Evolutionary conservation across 2,329 filamentous ascomycete genomes (phyloP).

Genomic region (Phialophora verrucosa): DNA sequence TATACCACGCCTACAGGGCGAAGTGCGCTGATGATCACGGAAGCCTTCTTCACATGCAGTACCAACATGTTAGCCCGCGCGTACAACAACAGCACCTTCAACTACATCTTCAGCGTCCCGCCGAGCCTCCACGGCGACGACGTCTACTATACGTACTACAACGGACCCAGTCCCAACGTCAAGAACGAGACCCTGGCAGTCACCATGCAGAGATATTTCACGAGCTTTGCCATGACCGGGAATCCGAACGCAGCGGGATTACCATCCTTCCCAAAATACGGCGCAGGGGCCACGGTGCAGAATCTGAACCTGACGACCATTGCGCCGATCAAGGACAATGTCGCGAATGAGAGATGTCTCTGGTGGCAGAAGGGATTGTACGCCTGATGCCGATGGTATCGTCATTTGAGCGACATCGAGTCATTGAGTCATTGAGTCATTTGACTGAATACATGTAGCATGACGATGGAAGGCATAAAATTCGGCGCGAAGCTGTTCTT

Average conservation of each 20-base stretch:
- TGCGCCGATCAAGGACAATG: slow-evolving; percentile 51
- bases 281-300: slow-evolving; percentile 51
- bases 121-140: slow-evolving; percentile 61
- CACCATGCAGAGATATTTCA: slow-evolving; percentile 42
- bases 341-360: slow-evolving; percentile 56
- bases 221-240: slow-evolving; percentile 45
- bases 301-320: slow-evolving; percentile 53
- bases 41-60: slow-evolving; percentile 58
- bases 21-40: slow-evolving; percentile 49
- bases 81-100: slow-evolving; percentile 56
- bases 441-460: too few species aligned
- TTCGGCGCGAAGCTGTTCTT: too few species aligned
- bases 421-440: too few species aligned
- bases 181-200: slow-evolving; percentile 16
- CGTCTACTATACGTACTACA: slow-evolving; percentile 59
- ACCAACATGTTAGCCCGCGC: slow-evolving; percentile 59
- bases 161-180: slow-evolving; percentile 42
- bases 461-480: too few species aligned
- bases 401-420: too few species aligned
- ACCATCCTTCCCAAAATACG: slow-evolving; percentile 55
- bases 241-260: slow-evolving; percentile 45
- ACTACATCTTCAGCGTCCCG: slow-evolving; percentile 59
- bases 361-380: slow-evolving; percentile 61
- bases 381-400: background rate
- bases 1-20: slow-evolving; percentile 57